phyloP scores from a whole-genome alignment of 345 rosid species.

The Euphorbia pulcherrima region DNA sequence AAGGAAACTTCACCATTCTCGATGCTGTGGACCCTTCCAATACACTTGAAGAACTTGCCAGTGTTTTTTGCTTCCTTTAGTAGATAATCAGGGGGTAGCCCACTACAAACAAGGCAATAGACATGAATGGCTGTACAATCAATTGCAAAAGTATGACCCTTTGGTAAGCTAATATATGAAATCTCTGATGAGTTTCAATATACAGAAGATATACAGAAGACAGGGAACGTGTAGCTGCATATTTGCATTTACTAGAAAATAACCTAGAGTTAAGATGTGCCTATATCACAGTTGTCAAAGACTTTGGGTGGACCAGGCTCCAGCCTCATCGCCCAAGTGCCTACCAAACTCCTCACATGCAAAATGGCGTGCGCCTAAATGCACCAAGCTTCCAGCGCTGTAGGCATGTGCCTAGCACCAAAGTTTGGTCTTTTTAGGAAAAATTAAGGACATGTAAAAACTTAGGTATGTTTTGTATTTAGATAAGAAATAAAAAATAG shows the following conservation, averaged over 20 bases:
- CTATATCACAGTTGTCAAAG: no score
- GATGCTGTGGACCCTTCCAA: slow-evolving; percentile 68
- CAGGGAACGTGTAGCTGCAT: not conserved
- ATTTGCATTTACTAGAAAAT: not conserved
- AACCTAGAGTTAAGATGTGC: not conserved
- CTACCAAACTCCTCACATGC: no score
- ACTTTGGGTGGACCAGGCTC: no score
- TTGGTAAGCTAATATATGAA: not conserved
- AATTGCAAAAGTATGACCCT: slow-evolving; percentile 12
- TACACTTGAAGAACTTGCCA: slow-evolving; percentile 84
- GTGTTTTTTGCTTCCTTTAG: slow-evolving; percentile 91
- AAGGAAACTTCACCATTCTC: slow-evolving; percentile 53
- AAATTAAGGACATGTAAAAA: no score
- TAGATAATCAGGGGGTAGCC: slow-evolving; percentile 91
- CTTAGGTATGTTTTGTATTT: no score
- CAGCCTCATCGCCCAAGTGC: no score
- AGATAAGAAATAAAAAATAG: no score
- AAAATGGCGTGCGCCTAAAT: no score
- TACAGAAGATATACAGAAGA: not conserved
- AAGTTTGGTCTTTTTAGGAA: no score
- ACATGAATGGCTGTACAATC: slow-evolving; percentile 22
- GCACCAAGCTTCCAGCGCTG: no score
- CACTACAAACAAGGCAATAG: slow-evolving; percentile 50
- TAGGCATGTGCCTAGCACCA: no score
- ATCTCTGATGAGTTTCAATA: not conserved